Base-by-base conservation (phyloP, 1,139 yeast genomes). In the Ogataea hybrid region DNA sequence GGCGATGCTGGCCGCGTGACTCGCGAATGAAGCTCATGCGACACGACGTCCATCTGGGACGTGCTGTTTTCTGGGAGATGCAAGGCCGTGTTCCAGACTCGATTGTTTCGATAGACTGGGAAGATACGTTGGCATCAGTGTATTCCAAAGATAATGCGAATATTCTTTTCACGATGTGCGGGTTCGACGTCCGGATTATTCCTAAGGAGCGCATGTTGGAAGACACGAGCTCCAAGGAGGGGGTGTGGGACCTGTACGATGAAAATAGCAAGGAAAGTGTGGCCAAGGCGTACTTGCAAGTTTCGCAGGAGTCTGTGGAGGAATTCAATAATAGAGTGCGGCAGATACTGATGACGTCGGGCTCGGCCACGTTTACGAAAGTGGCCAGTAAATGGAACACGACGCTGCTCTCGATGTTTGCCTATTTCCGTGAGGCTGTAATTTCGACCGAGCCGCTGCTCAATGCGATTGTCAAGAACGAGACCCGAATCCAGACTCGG, bases 311-410 rank as follows among this genome's bases (percentile, higher is more conserved):
- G 35, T 95, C 85, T 45, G 81, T 92, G 38, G 84, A 82, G 28
- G 77, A 77, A 42, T 94, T 94, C 67, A 81, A 84, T 53, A 86
- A 86, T 58, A 73, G 95, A 47, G 84, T 92, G 31, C 73, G 97
- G 28, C 97, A 92, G 58, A 83, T 94, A 38, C 71, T 94, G 53
- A 87, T 92, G 96, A 83, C 96, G 3, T 85, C 97, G 0, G 98
- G 98, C 0, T 87, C 97, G 0, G 83, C 97, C 0, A 88, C 99
- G 0, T 94, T 94, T 62, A 85, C 97, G 0, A 92, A 89, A 62
- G 86, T 92, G 47, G 96, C 96, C 2, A 83, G 94, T 30, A 88
- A 88, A 58, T 94, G 99, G 99, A 94, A 94, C 58, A 88, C 97
- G 0, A 92, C 97, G 0, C 69, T 94, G 44, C 78, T 92, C 42